A percentile compares a stretch with the other conserved stretches of the same genome.
Conservation (phyloP, 257 asterid species). For the Primulina eburnea region DNA sequence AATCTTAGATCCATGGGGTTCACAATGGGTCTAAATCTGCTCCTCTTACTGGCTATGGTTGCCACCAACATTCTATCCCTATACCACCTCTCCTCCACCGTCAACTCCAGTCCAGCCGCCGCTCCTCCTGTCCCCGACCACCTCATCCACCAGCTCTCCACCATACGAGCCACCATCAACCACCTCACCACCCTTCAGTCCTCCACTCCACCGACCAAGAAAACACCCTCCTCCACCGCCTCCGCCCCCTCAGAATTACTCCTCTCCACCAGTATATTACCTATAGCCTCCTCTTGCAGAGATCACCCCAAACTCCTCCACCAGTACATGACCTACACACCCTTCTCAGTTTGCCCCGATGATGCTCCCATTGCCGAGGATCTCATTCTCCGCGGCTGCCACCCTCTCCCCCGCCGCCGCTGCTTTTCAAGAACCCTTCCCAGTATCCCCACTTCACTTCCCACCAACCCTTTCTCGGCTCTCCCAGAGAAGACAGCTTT, state of each 20-base stretch:
- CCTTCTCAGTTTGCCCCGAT: slow-evolving; percentile 67
- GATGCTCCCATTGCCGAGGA: slow-evolving; percentile 67
- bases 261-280: slow-evolving; percentile 68
- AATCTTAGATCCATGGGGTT: slow-evolving; percentile 46
- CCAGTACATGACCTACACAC: slow-evolving; percentile 83
- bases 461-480: slow-evolving; percentile 57
- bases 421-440: slow-evolving; percentile 72
- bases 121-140: slow-evolving; percentile 78
- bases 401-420: slow-evolving; percentile 96
- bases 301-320: slow-evolving; percentile 75
- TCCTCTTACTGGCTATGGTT: slow-evolving; percentile 85
- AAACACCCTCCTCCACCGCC: slow-evolving; percentile 25
- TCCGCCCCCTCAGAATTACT: slow-evolving; percentile 83
- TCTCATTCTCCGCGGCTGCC: slow-evolving; percentile 87
- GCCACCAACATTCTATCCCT: slow-evolving; percentile 96
- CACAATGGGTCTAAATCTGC: slow-evolving; percentile 83
- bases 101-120: slow-evolving; percentile 55
- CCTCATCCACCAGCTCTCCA: slow-evolving; percentile 91
- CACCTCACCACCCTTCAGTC: slow-evolving; percentile 84
- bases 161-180: slow-evolving; percentile 93
- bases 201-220: slow-evolving; percentile 37
- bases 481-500: slow-evolving; percentile 63
- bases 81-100: slow-evolving; percentile 93
- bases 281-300: slow-evolving; percentile 85
- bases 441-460: slow-evolving; percentile 42